Base-by-base conservation (phyloP, 192 early-diverging fungal species). In the Rhizoclosmatium globosum region DNA sequence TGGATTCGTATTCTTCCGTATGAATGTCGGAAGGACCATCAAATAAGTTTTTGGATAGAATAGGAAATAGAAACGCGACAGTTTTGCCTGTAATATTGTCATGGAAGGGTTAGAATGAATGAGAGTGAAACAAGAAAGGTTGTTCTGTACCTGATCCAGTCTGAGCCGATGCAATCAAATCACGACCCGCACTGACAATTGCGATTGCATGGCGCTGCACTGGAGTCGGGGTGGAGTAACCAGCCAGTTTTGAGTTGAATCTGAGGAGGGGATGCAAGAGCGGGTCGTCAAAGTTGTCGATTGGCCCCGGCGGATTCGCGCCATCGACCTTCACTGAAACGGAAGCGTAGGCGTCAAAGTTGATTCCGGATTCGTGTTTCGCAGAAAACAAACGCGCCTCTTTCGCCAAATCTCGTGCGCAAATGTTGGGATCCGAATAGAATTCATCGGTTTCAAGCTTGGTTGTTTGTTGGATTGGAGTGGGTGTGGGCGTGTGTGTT, bases 141-240 rank as follows among this genome's bases (percentile, higher is more conserved):
- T n/a, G 2, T 58, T 58, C 21, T 31, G 31, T 31, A 74, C 95
- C 95, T 7, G 95, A 96, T 69, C 95, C 95, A 42, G 95, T 97
- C 50, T 94, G 95, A 9, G 95, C 94, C 79, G 91, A 92, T 7
- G 95, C 93, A 83, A 97, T 94, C 3, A 97, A 45, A 83, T 97
- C 95, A 15, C 94, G 91, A 31, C 90, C 89, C n/a, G 71, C 71
- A 68, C 44, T 68, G 39, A 68, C 66, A 68, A 68, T 68, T 2
- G 66, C 66, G 23, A 68, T 68, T 15, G 66, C 19, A 46, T 68
- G 66, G 6, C 23, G 38, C 23, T 68, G 66, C 2, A 68, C 45
- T 7, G 66, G 66, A 3, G 66, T 68, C 1, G 66, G 66, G 38
- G 38, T 68, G 2, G 39, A 42, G 44, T 68, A 68, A 46, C 66